Evolutionary conservation across 2,329 filamentous ascomycete species (phyloP), one percentile per base, ranked within the genome.

Genomic region (Berkeleyomyces basicola): DNA sequence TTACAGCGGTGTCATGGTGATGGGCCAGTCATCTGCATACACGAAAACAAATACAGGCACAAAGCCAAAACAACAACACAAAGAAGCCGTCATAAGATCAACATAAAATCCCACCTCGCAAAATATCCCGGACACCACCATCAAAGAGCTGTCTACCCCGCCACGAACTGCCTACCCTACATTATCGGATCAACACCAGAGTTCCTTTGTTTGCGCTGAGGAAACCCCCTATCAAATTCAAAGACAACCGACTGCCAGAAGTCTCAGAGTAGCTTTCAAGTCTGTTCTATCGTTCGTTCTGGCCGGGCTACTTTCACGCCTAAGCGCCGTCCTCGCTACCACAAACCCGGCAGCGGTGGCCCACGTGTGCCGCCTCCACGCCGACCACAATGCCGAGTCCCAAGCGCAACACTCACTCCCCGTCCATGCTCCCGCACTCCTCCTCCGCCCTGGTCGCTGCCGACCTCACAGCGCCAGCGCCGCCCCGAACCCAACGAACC

Each of bases 401-500:
- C 10, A 63, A 53, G 33, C 61, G 53, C 43, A 33, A 51, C 39
- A 40, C 55, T 10, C 36, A 63, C 33, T 43, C 42, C 39, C 47
- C 58, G 40, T 59, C 37, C 11, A 59, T 53, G 36, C 33, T 31
- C n/a, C 42, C 49, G n/a, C 61, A 55, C 11, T 11, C 61, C 11
- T 59, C 49, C 5, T 37, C 51, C 33, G 33, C 31, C 5, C 4
- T 16, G 11, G 57, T 61, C 9, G 64, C 62, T 43, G 73, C 76
- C 46, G 75, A 81, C 66, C 74, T 80, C 61, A 77, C 80, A 68
- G 72, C 78, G 58, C 79, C 83, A 65, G 78, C 82, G 33, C 84
- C 83, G 37, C 83, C 84, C 51, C 80, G 83, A 66, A 83, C 82
- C 36, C 82, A 84, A 70, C 82, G 86, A 68, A 80, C 82, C 57